Percentiles rank a stretch among this genome's conserved stretches.
Conservation (phyloP, 495 filamentous ascomycete species). For the Collariella sp. region DNA sequence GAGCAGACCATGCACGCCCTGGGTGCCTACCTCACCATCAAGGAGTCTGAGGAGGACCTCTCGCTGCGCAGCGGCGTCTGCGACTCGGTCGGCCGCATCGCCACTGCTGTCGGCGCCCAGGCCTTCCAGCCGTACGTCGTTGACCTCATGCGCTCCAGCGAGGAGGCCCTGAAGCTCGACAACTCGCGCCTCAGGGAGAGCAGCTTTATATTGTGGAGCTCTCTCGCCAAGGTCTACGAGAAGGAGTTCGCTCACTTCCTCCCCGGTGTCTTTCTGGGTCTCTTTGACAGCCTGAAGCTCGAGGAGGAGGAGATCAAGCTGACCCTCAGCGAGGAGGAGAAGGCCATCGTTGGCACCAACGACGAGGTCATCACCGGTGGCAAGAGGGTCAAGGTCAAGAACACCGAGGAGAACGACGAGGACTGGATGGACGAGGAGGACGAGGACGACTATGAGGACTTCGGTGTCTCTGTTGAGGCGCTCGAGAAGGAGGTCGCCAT, state of each 20-base stretch:
- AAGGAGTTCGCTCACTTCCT: constrained; percentile 86
- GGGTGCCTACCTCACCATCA: constrained; percentile 72
- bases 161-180: constrained; percentile 83
- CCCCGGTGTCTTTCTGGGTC: constrained; percentile 70
- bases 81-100: constrained; percentile 88
- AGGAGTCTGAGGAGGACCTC: constrained; percentile 82
- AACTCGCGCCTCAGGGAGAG: constrained; percentile 88
- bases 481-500: constrained; percentile 96
- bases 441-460: constrained; percentile 77
- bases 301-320: constrained; percentile 83
- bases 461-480: constrained; percentile 72
- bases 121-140: constrained; percentile 84
- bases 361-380: constrained; percentile 68
- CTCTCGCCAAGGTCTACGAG: constrained; percentile 86
- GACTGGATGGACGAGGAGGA: constrained; percentile 56
- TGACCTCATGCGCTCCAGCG: constrained; percentile 79
- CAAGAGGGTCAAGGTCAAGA: constrained; percentile 76
- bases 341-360: constrained; percentile 54
- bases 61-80: constrained; percentile 80
- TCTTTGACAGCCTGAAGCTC: constrained; percentile 78
- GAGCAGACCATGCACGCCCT: constrained; percentile 77
- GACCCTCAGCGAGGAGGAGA: constrained; percentile 64
- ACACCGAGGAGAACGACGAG: constrained; percentile 49
- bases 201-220: constrained; percentile 93
- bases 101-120: constrained; percentile 74